Percentiles rank a stretch among this genome's conserved stretches.
Conservation (phyloP, 2,329 filamentous ascomycete genomes). For the Trichophyton mentagrophytes region DNA sequence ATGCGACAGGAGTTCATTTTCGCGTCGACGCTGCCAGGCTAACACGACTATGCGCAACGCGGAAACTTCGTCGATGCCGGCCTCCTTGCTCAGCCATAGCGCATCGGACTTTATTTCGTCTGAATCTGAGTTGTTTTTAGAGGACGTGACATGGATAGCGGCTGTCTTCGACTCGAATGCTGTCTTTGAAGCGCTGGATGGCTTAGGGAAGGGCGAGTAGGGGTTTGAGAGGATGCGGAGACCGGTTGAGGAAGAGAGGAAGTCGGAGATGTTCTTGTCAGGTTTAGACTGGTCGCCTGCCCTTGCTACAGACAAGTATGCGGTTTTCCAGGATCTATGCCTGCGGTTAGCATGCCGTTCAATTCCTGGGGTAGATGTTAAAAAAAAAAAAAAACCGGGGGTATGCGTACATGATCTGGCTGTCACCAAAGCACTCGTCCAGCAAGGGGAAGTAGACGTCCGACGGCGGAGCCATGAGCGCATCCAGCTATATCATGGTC, state of each 20-base stretch:
- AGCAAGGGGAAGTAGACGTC: constrained; percentile 71
- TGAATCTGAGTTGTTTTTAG: constrained; percentile 57
- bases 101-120: constrained; percentile 73
- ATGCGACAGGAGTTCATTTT: constrained; percentile 55
- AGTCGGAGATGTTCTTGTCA: constrained; percentile 49
- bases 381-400: neutral
- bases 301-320: constrained; percentile 40
- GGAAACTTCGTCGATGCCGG: constrained; percentile 64
- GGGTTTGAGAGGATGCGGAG: constrained; percentile 56
- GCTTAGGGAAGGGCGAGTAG: constrained; percentile 51
- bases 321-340: constrained; percentile 47
- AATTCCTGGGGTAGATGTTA: neutral
- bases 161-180: constrained; percentile 75
- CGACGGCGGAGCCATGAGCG: constrained; percentile 54
- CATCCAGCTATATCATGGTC: constrained; percentile 29
- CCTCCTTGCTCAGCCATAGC: constrained; percentile 69
- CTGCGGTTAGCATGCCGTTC: constrained; percentile 18
- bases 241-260: constrained; percentile 59
- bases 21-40: constrained; percentile 72
- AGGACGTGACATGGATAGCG: constrained; percentile 67
- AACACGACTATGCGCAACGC: constrained; percentile 68
- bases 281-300: constrained; percentile 35
- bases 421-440: constrained; percentile 72
- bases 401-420: constrained; percentile 55
- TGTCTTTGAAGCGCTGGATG: constrained; percentile 51